These are phyloP conservation scores for Tritrichomonas musculus DNA, from an alignment of 208 protist species.

Conservation along the genomic window DNA sequence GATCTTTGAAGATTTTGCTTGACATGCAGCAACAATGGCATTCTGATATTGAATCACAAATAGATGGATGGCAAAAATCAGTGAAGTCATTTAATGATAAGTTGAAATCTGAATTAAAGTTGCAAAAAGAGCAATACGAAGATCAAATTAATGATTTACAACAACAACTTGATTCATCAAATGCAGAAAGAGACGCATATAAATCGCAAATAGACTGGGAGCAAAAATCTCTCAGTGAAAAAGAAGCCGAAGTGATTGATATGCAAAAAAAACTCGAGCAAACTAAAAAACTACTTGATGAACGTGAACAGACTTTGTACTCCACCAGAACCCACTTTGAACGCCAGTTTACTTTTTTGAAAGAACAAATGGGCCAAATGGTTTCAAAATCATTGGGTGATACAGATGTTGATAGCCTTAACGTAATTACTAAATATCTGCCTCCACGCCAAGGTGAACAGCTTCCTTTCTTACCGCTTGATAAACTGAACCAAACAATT, in stretches of 20 bases:
- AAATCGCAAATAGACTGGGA: conserved; percentile 20
- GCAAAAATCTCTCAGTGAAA: neutral
- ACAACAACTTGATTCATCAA: neutral
- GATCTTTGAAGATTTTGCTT: neutral
- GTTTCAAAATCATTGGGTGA: neutral
- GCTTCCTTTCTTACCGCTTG: neutral
- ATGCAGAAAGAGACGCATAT: conserved; percentile 2
- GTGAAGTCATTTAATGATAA: neutral
- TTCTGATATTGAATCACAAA: neutral
- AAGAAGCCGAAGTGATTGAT: neutral
- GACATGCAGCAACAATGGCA: conserved; percentile 26
- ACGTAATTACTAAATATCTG: neutral
- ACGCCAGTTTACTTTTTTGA: conserved; percentile 5
- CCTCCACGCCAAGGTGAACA: neutral
- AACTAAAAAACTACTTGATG: neutral
- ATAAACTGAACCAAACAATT: neutral
- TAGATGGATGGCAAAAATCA: neutral
- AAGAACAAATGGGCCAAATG: conserved; percentile 31
- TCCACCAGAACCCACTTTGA: neutral
- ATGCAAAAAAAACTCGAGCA: neutral
- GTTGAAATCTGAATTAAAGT: neutral
- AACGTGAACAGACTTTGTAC: conserved; percentile 1
- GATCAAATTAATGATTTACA: neutral
- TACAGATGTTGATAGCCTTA: neutral
- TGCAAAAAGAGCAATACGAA: conserved; percentile 27